A percentile compares a stretch with the other conserved stretches of the same genome.
These are phyloP conservation scores for Trichocladium antarcticum DNA, from an alignment of 495 filamentous ascomycete genomes.

Conservation along the genomic window DNA sequence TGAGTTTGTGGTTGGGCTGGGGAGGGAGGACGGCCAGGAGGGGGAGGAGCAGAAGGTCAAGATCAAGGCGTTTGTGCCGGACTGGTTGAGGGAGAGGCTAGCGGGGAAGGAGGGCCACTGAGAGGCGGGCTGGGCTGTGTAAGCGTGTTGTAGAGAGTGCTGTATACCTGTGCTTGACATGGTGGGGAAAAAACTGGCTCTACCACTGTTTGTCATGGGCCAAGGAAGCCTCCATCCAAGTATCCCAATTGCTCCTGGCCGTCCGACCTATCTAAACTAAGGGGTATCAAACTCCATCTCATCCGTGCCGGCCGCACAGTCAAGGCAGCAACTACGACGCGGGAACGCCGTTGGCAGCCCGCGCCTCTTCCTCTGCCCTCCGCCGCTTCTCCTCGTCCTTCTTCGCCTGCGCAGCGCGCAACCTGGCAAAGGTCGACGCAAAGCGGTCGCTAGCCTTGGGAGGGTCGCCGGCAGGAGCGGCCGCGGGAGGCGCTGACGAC, in stretches of 20 bases:
- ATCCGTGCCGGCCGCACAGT: background rate
- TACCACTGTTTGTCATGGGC: no score
- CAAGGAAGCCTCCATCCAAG: no score
- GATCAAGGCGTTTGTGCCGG: constrained; percentile 79
- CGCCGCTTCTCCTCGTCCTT: constrained; percentile 21
- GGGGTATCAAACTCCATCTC: constrained; percentile 1
- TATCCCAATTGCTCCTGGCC: no score
- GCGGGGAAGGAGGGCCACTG: background rate
- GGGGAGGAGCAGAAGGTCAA: constrained; percentile 44
- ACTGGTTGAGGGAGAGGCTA: constrained; percentile 49
- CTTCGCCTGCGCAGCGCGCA: constrained; percentile 34
- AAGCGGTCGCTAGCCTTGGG: constrained; percentile 15
- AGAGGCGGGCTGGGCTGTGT: background rate
- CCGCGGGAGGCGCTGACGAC: background rate
- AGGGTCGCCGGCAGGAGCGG: constrained; percentile 1
- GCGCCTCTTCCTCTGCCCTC: constrained; percentile 1
- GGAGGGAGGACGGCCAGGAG: constrained; percentile 12
- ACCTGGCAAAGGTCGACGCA: constrained; percentile 31
- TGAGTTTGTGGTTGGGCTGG: constrained; percentile 36
- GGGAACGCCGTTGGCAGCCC: background rate
- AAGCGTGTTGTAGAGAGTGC: background rate
- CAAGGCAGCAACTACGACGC: background rate
- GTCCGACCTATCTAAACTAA: no score
- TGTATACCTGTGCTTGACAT: no score
- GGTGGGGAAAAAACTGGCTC: no score